These are phyloP conservation scores for Psilocybe mexicana DNA, from an alignment of 1,284 basidiomycete species.

Conservation along the genomic window DNA sequence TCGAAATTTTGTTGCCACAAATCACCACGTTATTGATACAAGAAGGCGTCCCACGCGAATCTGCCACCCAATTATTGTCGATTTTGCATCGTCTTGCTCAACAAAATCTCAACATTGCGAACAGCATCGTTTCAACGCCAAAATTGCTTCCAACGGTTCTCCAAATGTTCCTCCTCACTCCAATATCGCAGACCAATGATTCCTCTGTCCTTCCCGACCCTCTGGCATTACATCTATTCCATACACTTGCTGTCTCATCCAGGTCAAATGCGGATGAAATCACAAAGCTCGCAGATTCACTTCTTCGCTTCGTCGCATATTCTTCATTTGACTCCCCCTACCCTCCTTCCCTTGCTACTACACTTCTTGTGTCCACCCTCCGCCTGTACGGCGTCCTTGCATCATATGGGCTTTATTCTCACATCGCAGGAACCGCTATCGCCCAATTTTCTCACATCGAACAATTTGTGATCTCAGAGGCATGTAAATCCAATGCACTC, in stretches of 20 bases:
- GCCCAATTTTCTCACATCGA: conserved; percentile 50
- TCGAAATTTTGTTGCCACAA: conserved; percentile 57
- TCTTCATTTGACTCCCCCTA: conserved; percentile 56
- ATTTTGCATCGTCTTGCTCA: conserved; percentile 64
- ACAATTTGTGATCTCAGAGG: conserved; percentile 42
- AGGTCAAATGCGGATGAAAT: conserved; percentile 67
- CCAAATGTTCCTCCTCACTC: conserved; percentile 55
- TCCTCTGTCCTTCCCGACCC: conserved; percentile 45
- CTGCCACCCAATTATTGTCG: conserved; percentile 59
- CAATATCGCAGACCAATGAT: conserved; percentile 39
- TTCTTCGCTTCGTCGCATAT: conserved; percentile 76
- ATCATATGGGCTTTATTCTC: conserved; percentile 75
- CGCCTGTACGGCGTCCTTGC: conserved; percentile 68
- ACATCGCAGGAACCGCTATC: conserved; percentile 64
- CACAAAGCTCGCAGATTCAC: conserved; percentile 56
- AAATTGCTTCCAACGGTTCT: conserved; percentile 57
- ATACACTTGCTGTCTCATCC: conserved; percentile 62
- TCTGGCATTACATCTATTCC: conserved; percentile 60
- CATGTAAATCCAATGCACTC: conserved; percentile 37
- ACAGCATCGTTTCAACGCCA: conserved; percentile 52
- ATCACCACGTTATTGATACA: conserved; percentile 38
- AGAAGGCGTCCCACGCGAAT: conserved; percentile 47
- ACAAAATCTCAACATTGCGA: conserved; percentile 56
- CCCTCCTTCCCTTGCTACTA: conserved; percentile 41
- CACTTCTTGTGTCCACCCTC: conserved; percentile 62